Evolutionary conservation across 1,139 yeast species (phyloP).

Genomic region (Suhomyces bolitotheri): DNA sequence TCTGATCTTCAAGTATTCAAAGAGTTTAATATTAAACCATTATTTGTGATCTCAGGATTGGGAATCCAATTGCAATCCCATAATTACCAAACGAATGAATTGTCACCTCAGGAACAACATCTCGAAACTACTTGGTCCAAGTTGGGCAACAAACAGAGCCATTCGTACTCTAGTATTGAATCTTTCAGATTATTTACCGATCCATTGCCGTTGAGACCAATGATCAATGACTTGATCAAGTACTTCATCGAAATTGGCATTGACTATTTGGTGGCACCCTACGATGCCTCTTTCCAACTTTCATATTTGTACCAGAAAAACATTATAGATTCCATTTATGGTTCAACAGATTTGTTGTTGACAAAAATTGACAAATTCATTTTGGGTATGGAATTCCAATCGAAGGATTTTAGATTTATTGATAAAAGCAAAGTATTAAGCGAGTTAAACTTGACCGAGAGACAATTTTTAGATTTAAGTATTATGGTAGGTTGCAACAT

Average conservation of each 20-base stretch:
- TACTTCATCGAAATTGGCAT: slow-evolving; percentile 58
- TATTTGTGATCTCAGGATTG: slow-evolving; percentile 71
- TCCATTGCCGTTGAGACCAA: slow-evolving; percentile 49
- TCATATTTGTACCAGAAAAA: slow-evolving; percentile 61
- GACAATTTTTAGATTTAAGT: slow-evolving; percentile 73
- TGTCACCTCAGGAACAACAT: slow-evolving; percentile 48
- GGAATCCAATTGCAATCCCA: slow-evolving; percentile 36
- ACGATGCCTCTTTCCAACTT: slow-evolving; percentile 78
- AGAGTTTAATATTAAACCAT: slow-evolving; percentile 66
- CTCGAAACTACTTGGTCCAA: slow-evolving; percentile 50
- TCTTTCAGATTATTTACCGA: slow-evolving; percentile 49
- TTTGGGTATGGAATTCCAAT: slow-evolving; percentile 66
- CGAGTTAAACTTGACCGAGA: slow-evolving; percentile 60
- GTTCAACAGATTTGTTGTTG: slow-evolving; percentile 78
- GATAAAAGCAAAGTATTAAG: slow-evolving; percentile 58
- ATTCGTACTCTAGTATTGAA: slow-evolving; percentile 33
- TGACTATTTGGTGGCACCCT: slow-evolving; percentile 80
- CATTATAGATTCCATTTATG: slow-evolving; percentile 74
- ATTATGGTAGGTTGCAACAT: slow-evolving; percentile 77
- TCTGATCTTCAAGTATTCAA: slow-evolving; percentile 63
- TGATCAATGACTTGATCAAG: slow-evolving; percentile 56
- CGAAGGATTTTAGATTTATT: slow-evolving; percentile 64
- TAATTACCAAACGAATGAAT: slow-evolving; percentile 37
- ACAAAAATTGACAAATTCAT: slow-evolving; percentile 69
- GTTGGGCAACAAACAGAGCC: slow-evolving; percentile 29